Conservation (phyloP, 305 asterid genomes). For the Solanum hybrid region DNA sequence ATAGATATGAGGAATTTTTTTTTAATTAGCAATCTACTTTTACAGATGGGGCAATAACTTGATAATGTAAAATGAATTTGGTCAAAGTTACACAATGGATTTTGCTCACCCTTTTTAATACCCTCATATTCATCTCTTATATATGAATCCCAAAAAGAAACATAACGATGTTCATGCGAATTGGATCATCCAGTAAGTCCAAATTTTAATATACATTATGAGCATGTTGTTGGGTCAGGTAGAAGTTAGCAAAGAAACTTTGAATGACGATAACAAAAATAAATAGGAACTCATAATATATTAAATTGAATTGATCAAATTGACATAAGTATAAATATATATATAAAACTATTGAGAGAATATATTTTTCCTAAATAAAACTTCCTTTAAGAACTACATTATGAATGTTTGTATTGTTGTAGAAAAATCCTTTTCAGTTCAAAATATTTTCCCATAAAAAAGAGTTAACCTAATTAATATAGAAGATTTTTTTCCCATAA, state of each 20-base stretch:
- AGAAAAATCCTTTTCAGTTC: too few species aligned
- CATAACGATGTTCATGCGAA: too few species aligned
- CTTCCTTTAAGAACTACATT: too few species aligned
- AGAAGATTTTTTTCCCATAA: background rate
- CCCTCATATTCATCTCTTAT: background rate
- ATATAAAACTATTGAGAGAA: too few species aligned
- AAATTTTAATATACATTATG: background rate
- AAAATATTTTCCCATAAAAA: too few species aligned
- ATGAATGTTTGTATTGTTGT: background rate
- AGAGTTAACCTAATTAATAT: background rate
- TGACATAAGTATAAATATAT: too few species aligned
- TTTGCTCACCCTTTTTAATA: background rate
- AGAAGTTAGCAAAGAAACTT: too few species aligned
- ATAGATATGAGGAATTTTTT: background rate
- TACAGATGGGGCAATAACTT: background rate
- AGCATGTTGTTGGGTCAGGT: background rate
- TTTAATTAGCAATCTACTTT: background rate
- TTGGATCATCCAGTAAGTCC: background rate
- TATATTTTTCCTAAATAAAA: too few species aligned
- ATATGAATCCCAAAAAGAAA: background rate
- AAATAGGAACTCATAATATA: background rate
- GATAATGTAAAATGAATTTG: too few species aligned
- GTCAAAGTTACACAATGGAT: background rate
- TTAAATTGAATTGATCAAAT: too few species aligned
- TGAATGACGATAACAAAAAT: background rate